Evolutionary conservation across 2,329 filamentous ascomycete genomes (phyloP).

Genomic region (Apiospora malaysiana): DNA sequence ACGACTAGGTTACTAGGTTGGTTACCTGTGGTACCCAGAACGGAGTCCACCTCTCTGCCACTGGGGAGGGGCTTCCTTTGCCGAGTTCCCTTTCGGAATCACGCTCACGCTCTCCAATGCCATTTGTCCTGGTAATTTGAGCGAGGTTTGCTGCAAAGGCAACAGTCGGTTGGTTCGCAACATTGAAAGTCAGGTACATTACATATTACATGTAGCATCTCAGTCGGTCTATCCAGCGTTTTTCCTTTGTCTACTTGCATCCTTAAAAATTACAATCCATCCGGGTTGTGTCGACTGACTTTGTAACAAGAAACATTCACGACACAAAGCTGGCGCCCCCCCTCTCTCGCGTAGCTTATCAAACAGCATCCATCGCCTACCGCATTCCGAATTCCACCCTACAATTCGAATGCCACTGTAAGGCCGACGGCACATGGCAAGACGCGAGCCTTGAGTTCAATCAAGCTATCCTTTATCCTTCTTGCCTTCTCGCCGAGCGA

Average conservation of each 20-base stretch:
- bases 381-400: background rate
- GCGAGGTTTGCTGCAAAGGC: conserved; percentile 1
- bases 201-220: background rate
- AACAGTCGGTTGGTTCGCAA: background rate
- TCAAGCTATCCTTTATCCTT: background rate
- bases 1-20: too few species aligned
- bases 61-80: conserved; percentile 1
- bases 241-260: background rate
- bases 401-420: background rate
- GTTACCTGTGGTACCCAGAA: too few species aligned
- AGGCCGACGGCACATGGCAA: conserved; percentile 13
- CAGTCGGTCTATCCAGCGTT: background rate
- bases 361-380: background rate
- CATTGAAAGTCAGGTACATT: too few species aligned
- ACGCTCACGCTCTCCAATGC: background rate
- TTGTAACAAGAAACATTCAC: background rate
- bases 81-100: conserved; percentile 13
- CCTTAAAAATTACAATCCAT: background rate
- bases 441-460: background rate
- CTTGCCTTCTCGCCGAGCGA: background rate
- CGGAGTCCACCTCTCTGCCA: background rate
- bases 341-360: background rate
- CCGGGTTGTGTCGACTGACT: background rate
- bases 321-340: background rate
- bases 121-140: background rate